Evolutionary conservation across 805 yeast species (phyloP).

Genomic region (Hanseniaspora nectarophila): DNA sequence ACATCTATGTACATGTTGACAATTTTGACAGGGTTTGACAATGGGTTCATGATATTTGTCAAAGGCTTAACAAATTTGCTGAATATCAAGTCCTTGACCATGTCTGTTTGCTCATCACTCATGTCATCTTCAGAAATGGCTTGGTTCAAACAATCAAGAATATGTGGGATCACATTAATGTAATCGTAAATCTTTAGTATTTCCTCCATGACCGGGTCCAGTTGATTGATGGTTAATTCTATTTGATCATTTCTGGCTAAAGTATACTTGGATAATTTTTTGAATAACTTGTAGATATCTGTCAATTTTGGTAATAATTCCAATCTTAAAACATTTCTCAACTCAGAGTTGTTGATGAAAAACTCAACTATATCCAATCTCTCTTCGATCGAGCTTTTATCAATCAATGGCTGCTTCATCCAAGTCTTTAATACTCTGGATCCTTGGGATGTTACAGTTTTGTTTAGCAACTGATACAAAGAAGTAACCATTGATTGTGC

Average conservation of each 20-base stretch:
- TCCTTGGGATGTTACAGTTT: constrained; percentile 85
- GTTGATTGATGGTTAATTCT: not conserved
- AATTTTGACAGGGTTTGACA: constrained; percentile 64
- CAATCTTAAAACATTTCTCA: constrained; percentile 53
- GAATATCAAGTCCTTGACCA: constrained; percentile 31
- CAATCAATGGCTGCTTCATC: constrained; percentile 89
- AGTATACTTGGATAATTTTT: constrained; percentile 38
- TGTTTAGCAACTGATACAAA: constrained; percentile 71
- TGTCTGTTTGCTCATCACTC: constrained; percentile 19
- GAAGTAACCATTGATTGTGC: constrained; percentile 37
- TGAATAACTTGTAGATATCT: constrained; percentile 64
- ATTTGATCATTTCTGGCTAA: constrained; percentile 36
- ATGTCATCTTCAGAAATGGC: constrained; percentile 32
- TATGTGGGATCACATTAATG: constrained; percentile 55
- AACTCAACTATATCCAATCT: constrained; percentile 69
- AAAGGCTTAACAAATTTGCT: constrained; percentile 51
- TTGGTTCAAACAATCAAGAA: constrained; percentile 40
- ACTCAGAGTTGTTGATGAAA: constrained; percentile 54
- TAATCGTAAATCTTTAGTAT: constrained; percentile 81
- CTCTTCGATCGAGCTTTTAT: constrained; percentile 42
- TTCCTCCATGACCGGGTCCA: constrained; percentile 48
- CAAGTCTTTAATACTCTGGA: constrained; percentile 78
- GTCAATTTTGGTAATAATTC: constrained; percentile 65
- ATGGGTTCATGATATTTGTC: constrained; percentile 35
- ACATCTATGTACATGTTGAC: constrained; percentile 89